Conservation (phyloP, 495 filamentous ascomycete species). For the Lentithecium fluviatile region DNA sequence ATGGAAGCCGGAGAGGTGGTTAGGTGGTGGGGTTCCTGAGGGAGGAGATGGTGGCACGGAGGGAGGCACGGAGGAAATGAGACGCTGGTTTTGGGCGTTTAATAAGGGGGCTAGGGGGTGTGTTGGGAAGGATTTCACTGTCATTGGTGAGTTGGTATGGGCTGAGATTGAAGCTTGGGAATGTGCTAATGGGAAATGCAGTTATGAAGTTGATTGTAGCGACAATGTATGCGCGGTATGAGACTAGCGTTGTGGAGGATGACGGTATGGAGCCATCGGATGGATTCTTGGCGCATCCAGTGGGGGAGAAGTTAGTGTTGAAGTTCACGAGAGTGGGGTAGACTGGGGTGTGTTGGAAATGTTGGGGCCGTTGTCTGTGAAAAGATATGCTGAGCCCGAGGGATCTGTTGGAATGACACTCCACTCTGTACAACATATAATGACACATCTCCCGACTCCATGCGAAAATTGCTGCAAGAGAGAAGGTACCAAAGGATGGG, state of each 20-base stretch:
- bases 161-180: neutral
- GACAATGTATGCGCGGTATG: slow-evolving; percentile 8
- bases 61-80: slow-evolving; percentile 7
- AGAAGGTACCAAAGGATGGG: too few relatives aligned
- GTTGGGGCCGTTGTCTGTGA: too few relatives aligned
- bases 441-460: too few relatives aligned
- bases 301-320: slow-evolving; percentile 17
- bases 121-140: slow-evolving; percentile 17
- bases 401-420: too few relatives aligned
- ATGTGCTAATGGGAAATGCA: slow-evolving; percentile 1
- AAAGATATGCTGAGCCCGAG: too few relatives aligned
- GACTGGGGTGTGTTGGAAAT: too few relatives aligned
- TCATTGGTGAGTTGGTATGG: slow-evolving; percentile 8
- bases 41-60: too few relatives aligned
- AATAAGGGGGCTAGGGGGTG: slow-evolving; percentile 16
- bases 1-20: slow-evolving; percentile 17
- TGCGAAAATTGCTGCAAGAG: too few relatives aligned
- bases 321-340: neutral
- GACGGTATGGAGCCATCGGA: slow-evolving; percentile 12
- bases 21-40: too few relatives aligned
- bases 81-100: slow-evolving; percentile 20
- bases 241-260: slow-evolving; percentile 12
- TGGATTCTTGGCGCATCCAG: slow-evolving; percentile 6
- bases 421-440: too few relatives aligned
- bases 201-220: slow-evolving; percentile 17